Percentiles rank a stretch among this genome's conserved stretches.
Conservation (phyloP, 805 yeast genomes). For the Hanseniaspora hatyaiensis region DNA sequence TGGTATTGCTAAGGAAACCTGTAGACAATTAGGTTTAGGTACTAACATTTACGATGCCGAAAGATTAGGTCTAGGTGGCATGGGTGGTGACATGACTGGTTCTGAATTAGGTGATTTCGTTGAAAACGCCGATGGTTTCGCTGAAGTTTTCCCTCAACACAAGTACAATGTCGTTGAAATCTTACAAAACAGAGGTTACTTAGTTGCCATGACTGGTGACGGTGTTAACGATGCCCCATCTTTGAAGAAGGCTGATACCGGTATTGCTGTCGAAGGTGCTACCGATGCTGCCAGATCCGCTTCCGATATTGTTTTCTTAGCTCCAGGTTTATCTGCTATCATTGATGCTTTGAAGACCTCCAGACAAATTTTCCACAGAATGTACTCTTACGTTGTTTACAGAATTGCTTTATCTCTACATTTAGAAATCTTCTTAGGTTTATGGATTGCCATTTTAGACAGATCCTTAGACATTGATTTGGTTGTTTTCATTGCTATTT, state of each 20-base stretch:
- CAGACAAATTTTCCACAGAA: slow-evolving; percentile 96
- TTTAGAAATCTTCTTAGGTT: slow-evolving; percentile 87
- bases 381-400: slow-evolving; percentile 96
- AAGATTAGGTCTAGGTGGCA: slow-evolving; percentile 90
- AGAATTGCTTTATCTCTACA: slow-evolving; percentile 92
- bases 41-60: slow-evolving; percentile 94
- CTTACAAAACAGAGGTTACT: slow-evolving; percentile 88
- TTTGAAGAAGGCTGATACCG: slow-evolving; percentile 87
- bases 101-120: slow-evolving; percentile 94
- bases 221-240: slow-evolving; percentile 99
- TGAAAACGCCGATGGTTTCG: slow-evolving; percentile 96
- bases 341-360: slow-evolving; percentile 91
- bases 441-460: slow-evolving; percentile 92
- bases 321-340: slow-evolving; percentile 90
- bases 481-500: slow-evolving; percentile 91
- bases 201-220: slow-evolving; percentile 99
- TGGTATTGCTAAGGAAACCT: slow-evolving; percentile 96
- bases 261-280: slow-evolving; percentile 98
- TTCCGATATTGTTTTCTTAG: slow-evolving; percentile 89
- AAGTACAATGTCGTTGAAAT: slow-evolving; percentile 92
- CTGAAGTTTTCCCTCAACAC: slow-evolving; percentile 98
- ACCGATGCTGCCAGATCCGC: slow-evolving; percentile 96
- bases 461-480: slow-evolving; percentile 75
- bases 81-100: slow-evolving; percentile 89
- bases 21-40: slow-evolving; percentile 94